Base-by-base conservation (phyloP, 2,329 filamentous ascomycete genomes). In the Microdochium nivale region DNA sequence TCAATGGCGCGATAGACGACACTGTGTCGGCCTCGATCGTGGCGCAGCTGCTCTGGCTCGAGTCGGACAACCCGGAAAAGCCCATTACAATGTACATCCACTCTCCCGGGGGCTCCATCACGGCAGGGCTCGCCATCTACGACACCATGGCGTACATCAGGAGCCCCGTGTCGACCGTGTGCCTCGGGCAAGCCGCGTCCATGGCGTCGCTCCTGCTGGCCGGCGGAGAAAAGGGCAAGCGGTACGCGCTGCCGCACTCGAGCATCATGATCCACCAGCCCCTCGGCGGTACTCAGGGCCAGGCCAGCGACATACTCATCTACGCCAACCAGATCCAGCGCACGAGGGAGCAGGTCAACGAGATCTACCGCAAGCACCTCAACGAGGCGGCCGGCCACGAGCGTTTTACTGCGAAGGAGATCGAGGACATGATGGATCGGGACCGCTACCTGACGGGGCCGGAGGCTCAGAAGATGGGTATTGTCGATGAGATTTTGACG, bases 61-160 rank as follows among this genome's bases (percentile, higher is more conserved):
- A 99, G 77, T 94, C 92, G 62, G 94, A 99, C 65, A 90, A 89
- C 63, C 91, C 92, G 3, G 84, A 95, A 52, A 96, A 96, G 68
- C 88, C 90, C 13, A 97, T 99, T 58, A 94, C 88, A 50, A 88
- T 99, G 68, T 99, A 99, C 70, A 99, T 99, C 69, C 96, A 99
- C 73, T 95, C 89, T 0, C 92, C 92, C 0, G 94, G 94, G 49
- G 94, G 94, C 52, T 92, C 88, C 43, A 91, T 99, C 40, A 92
- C 87, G 55, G 92, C 94, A 1, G 83, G 84, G 16, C 77, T 87
- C 54, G 91, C 94, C 25, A 97, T 99, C 63, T 99, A 99, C 77
- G 94, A 99, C 67, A 99, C 94, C 13, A 97, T 99, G 92, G 84
- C 87, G 60, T 99, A 99, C 69, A 97, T 99, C 65, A 84, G 86